phyloP scores from a whole-genome alignment of 1,139 yeast species.

The Yamadazyma aaseri region DNA sequence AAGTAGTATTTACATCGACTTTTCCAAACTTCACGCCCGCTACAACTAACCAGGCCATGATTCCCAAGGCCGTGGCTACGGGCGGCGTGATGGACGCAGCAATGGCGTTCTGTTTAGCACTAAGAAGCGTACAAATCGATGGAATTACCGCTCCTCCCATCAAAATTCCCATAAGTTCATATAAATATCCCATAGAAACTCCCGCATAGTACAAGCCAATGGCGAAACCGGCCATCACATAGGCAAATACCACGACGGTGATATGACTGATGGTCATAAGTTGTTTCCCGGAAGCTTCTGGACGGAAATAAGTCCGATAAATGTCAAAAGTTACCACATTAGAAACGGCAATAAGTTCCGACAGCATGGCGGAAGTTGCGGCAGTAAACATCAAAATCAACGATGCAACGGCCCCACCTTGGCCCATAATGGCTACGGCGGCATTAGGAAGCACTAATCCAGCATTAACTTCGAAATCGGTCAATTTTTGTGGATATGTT shows the following conservation, averaged over 20 bases:
- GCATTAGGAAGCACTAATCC: conserved; percentile 87
- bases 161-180: conserved; percentile 83
- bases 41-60: conserved; percentile 65
- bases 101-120: conserved; percentile 60
- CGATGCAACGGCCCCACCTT: conserved; percentile 82
- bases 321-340: conserved; percentile 83
- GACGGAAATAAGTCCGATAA: conserved; percentile 76
- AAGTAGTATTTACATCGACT: conserved; percentile 62
- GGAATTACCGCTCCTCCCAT: conserved; percentile 87
- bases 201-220: conserved; percentile 81
- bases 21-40: conserved; percentile 53
- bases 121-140: conserved; percentile 66
- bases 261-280: conserved; percentile 67
- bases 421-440: conserved; percentile 80
- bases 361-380: conserved; percentile 77
- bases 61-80: conserved; percentile 58
- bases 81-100: conserved; percentile 65
- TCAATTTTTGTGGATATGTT: conserved; percentile 66
- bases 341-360: conserved; percentile 85
- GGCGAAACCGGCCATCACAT: conserved; percentile 77
- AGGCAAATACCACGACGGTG: conserved; percentile 62
- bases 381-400: conserved; percentile 80
- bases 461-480: conserved; percentile 67
- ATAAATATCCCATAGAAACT: conserved; percentile 81
- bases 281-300: conserved; percentile 69